These are phyloP conservation scores for Russula earlei DNA, from an alignment of 768 basidiomycete genomes.

Conservation along the genomic window DNA sequence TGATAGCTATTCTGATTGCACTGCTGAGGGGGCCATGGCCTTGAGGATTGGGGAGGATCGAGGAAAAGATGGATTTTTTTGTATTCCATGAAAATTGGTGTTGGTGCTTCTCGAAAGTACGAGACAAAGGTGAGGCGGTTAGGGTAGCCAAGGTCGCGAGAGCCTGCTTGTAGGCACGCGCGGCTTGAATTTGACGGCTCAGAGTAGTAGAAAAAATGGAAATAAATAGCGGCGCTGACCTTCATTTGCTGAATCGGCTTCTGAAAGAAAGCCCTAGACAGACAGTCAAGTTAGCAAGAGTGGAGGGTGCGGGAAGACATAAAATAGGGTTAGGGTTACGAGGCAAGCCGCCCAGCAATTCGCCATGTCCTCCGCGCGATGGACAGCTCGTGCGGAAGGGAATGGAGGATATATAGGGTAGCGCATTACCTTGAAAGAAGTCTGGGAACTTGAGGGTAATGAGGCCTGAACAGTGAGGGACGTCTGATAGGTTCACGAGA, in stretches of 20 bases:
- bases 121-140: conserved; percentile 47
- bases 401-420: not conserved
- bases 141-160: conserved; percentile 55
- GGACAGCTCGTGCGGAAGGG: not conserved
- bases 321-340: conserved; percentile 16
- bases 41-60: conserved; percentile 61
- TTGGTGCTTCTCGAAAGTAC: conserved; percentile 45
- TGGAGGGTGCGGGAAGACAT: not conserved
- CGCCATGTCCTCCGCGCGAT: not conserved
- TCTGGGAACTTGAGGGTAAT: conserved; percentile 1
- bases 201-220: not conserved
- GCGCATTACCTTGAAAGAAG: not conserved
- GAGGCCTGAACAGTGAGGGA: not conserved
- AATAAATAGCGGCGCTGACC: conserved; percentile 7
- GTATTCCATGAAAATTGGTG: conserved; percentile 32
- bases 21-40: conserved; percentile 72
- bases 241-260: conserved; percentile 15
- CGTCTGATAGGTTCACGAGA: not conserved
- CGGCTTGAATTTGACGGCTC: conserved; percentile 33
- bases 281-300: not conserved
- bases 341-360: not conserved
- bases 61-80: conserved; percentile 43
- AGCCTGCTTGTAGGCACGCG: conserved; percentile 70
- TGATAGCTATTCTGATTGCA: conserved; percentile 54
- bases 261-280: conserved; percentile 1